phyloP scores from a whole-genome alignment of 2,329 filamentous ascomycete genomes.

The Phoma sp. region DNA sequence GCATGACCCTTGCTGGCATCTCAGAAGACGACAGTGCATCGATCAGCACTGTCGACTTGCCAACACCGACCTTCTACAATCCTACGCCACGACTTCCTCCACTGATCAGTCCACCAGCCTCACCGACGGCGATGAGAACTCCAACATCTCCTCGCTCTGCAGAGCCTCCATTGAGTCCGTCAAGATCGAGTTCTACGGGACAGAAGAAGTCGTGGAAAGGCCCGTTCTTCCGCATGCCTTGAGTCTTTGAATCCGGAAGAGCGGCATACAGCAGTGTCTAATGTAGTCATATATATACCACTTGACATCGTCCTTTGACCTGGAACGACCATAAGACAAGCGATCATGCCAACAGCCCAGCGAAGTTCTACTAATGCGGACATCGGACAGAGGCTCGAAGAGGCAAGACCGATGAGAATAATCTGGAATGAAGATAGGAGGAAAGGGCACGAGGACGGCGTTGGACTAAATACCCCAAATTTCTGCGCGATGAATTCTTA shows the following conservation, averaged over 20 bases:
- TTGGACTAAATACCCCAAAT: conserved; percentile 8
- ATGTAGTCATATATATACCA: too few relatives aligned
- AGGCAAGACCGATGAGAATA: too few relatives aligned
- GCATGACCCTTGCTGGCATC: conserved; percentile 37
- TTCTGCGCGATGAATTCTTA: neutral
- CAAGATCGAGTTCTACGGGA: neutral
- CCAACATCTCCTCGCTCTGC: conserved; percentile 16
- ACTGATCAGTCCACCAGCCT: conserved; percentile 23
- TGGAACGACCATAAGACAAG: neutral
- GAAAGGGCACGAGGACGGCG: conserved; percentile 2
- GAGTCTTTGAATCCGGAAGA: neutral
- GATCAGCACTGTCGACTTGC: conserved; percentile 33
- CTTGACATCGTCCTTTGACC: too few relatives aligned
- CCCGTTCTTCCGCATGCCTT: conserved; percentile 40
- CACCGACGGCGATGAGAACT: conserved; percentile 16
- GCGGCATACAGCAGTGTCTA: too few relatives aligned
- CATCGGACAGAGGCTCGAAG: neutral
- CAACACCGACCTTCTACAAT: conserved; percentile 24
- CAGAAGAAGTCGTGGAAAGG: conserved; percentile 39
- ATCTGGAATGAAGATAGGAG: neutral
- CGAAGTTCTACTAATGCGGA: neutral
- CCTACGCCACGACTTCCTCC: conserved; percentile 21
- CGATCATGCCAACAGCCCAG: neutral
- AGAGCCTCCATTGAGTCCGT: conserved; percentile 9
- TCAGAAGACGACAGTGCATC: conserved; percentile 39